Evolutionary conservation across 768 basidiomycete genomes (phyloP).

Genomic region (Suillus luteus): DNA sequence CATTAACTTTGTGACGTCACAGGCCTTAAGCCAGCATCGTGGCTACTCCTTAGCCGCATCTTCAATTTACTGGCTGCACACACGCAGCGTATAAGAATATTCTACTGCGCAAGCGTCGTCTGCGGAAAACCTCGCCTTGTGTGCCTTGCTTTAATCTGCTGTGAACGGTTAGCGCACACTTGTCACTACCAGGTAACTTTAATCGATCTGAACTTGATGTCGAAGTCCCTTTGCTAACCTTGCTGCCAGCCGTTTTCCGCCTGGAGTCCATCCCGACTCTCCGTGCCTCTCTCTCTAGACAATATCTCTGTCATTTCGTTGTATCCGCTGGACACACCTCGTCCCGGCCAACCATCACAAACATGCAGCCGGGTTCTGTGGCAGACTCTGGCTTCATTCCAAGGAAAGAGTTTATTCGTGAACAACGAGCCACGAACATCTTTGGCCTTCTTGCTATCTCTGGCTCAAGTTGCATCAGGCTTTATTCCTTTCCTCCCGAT

Average conservation of each 20-base stretch:
- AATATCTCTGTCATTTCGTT: slow-evolving; percentile 29
- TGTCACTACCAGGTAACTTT: slow-evolving; percentile 5
- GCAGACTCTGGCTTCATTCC: slow-evolving; percentile 60
- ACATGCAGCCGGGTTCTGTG: slow-evolving; percentile 35
- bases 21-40: slow-evolving; percentile 7
- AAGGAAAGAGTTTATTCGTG: slow-evolving; percentile 70
- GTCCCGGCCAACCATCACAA: slow-evolving; percentile 27
- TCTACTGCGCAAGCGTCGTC: slow-evolving; percentile 7
- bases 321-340: slow-evolving; percentile 23
- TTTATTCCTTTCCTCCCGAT: slow-evolving; percentile 65
- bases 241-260: slow-evolving; percentile 40
- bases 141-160: slow-evolving; percentile 10
- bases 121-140: slow-evolving; percentile 9
- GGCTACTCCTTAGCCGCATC: slow-evolving; percentile 3
- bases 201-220: slow-evolving; percentile 8
- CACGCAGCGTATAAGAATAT: slow-evolving; percentile 6
- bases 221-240: slow-evolving; percentile 5
- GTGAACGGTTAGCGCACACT: slow-evolving; percentile 4
- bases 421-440: slow-evolving; percentile 53
- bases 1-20: slow-evolving; percentile 8
- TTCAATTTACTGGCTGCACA: slow-evolving; percentile 8
- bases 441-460: slow-evolving; percentile 75
- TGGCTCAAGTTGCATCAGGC: slow-evolving; percentile 60
- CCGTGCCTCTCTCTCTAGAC: slow-evolving; percentile 19
- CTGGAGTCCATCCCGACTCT: slow-evolving; percentile 36